phyloP scores from a whole-genome alignment of 495 filamentous ascomycete species.

The Pyrenopolyporus hunteri region DNA sequence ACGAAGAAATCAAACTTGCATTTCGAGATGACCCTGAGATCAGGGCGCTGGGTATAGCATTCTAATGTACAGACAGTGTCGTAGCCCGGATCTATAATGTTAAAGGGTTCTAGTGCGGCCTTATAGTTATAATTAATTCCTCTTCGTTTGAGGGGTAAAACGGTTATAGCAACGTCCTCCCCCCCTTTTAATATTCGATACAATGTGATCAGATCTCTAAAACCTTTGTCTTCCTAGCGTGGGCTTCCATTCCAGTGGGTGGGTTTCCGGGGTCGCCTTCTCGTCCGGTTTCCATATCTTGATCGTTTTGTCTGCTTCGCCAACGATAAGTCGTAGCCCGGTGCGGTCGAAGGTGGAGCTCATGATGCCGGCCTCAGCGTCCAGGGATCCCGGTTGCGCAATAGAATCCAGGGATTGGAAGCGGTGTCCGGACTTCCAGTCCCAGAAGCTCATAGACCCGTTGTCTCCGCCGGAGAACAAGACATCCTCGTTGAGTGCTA shows the following conservation, averaged over 20 bases:
- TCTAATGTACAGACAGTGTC: constrained; percentile 37
- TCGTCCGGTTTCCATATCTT: constrained; percentile 97
- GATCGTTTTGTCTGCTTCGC: constrained; percentile 97
- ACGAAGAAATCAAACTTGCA: constrained; percentile 88
- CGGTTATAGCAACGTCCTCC: neutral
- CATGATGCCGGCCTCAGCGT: constrained; percentile 95
- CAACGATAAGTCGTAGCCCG: constrained; percentile 86
- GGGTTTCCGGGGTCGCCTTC: constrained; percentile 84
- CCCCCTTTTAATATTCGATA: neutral
- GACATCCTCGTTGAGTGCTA: constrained; percentile 93
- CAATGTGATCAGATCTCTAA: constrained; percentile 17
- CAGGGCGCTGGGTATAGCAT: constrained; percentile 66
- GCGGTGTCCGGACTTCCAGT: constrained; percentile 95
- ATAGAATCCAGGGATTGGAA: constrained; percentile 88
- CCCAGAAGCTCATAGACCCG: constrained; percentile 96
- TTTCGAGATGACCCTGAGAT: constrained; percentile 89
- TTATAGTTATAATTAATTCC: neutral
- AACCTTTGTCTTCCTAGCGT: constrained; percentile 64
- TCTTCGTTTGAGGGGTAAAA: neutral
- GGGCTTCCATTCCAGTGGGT: constrained; percentile 94
- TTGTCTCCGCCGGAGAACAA: constrained; percentile 96
- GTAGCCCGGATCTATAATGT: constrained; percentile 2
- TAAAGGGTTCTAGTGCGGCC: neutral
- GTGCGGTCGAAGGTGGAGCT: constrained; percentile 88
- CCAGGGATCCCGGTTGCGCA: constrained; percentile 91